phyloP scores from a whole-genome alignment of 495 filamentous ascomycete species.

The Delitschia confertaspora region DNA sequence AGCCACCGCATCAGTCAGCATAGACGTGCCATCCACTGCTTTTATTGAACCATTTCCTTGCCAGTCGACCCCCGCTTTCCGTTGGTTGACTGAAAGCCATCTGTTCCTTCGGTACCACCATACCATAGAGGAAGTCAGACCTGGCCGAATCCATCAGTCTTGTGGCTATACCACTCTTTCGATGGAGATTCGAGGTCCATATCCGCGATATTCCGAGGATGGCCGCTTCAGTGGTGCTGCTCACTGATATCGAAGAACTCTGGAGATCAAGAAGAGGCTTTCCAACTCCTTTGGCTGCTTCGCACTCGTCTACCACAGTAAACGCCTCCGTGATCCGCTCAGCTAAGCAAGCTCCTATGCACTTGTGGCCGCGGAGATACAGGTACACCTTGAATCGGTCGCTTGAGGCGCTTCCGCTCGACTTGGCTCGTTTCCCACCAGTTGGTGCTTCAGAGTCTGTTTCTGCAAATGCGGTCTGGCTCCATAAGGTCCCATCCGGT shows the following conservation, averaged over 20 bases:
- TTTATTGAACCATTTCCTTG: slow-evolving; percentile 53
- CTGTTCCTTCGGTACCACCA: slow-evolving; percentile 52
- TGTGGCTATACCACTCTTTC: slow-evolving; percentile 53
- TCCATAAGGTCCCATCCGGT: slow-evolving; percentile 52
- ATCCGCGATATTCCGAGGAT: slow-evolving; percentile 63
- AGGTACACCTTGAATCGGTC: slow-evolving; percentile 58
- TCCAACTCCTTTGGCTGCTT: slow-evolving; percentile 17
- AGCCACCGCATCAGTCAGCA: slow-evolving; percentile 26
- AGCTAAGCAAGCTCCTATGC: slow-evolving; percentile 57
- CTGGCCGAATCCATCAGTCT: slow-evolving; percentile 54
- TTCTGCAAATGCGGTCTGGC: slow-evolving; percentile 31
- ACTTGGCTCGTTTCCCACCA: slow-evolving; percentile 22
- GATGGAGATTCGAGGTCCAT: slow-evolving; percentile 56
- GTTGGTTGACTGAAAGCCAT: slow-evolving; percentile 73
- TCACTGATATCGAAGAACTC: slow-evolving; percentile 36
- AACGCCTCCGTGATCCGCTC: slow-evolving; percentile 55
- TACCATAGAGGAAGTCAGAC: slow-evolving; percentile 56
- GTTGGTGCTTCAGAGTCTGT: slow-evolving; percentile 13
- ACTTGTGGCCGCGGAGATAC: slow-evolving; percentile 54
- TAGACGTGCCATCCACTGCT: slow-evolving; percentile 37
- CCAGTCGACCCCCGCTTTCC: slow-evolving; percentile 54
- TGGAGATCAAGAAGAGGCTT: slow-evolving; percentile 15
- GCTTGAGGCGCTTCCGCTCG: too few species aligned
- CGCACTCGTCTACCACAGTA: slow-evolving; percentile 38
- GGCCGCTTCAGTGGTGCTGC: slow-evolving; percentile 35